Conservation (phyloP, 352 stramenopile genomes). For the Halophytophthora batemanensis region DNA sequence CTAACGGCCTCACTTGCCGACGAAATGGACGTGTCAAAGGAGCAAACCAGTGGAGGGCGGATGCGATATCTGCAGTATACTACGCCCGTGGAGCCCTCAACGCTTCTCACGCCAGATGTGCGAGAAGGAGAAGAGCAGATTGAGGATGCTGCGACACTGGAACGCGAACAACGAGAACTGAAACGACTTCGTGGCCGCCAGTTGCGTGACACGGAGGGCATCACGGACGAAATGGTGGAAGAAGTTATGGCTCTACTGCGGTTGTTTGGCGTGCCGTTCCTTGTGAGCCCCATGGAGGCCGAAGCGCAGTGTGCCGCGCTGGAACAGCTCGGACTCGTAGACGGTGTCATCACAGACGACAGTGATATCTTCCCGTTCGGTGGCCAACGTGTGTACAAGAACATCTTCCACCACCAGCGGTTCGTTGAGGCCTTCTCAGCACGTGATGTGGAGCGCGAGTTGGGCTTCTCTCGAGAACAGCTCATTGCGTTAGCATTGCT, state of each 20-base stretch:
- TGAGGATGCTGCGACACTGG: conserved; percentile 36
- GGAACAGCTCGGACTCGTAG: conserved; percentile 94
- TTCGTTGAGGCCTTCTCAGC: conserved; percentile 98
- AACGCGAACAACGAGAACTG: conserved; percentile 61
- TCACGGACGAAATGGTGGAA: conserved; percentile 97
- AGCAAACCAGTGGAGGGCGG: conserved; percentile 10
- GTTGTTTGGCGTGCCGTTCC: conserved; percentile 98
- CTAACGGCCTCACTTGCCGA: conserved; percentile 33
- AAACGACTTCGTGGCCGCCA: conserved; percentile 79
- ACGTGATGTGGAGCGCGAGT: conserved; percentile 89
- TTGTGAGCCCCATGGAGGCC: conserved; percentile 99
- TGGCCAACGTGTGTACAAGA: conserved; percentile 95
- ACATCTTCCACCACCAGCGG: conserved; percentile 99
- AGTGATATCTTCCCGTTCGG: conserved; percentile 95
- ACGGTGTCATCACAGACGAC: conserved; percentile 99
- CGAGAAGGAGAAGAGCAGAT: conserved; percentile 4
- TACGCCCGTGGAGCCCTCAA: conserved; percentile 5
- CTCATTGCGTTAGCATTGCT: conserved; percentile 92
- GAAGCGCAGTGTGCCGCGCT: conserved; percentile 98
- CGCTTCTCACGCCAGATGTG: not conserved
- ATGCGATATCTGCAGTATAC: conserved; percentile 53
- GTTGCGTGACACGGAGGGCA: conserved; percentile 89
- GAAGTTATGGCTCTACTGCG: conserved; percentile 96
- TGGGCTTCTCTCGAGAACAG: conserved; percentile 91
- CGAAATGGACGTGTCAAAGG: conserved; percentile 17